phyloP scores from a whole-genome alignment of 768 basidiomycete species.

The Leccinum pellstonianum region DNA sequence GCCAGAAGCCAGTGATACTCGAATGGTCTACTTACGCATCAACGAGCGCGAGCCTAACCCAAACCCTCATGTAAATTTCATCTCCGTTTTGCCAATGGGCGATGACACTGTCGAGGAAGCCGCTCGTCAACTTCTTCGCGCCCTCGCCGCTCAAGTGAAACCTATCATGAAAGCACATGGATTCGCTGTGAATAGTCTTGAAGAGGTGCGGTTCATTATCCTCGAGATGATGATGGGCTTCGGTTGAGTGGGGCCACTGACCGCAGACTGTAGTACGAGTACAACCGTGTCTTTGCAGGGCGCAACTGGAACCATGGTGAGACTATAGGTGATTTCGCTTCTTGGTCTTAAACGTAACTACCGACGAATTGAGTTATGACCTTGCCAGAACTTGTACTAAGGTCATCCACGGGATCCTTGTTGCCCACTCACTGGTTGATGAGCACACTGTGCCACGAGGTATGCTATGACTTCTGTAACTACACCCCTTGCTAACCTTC shows the following conservation, averaged over 20 bases:
- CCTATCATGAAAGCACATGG: conserved; percentile 83
- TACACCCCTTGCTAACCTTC: conserved; percentile 8
- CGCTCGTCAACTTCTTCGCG: conserved; percentile 69
- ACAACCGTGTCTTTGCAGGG: conserved; percentile 75
- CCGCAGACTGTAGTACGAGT: conserved; percentile 57
- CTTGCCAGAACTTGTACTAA: conserved; percentile 67
- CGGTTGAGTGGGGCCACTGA: not conserved
- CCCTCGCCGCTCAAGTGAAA: conserved; percentile 79
- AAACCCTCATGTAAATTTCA: conserved; percentile 77
- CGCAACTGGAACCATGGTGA: conserved; percentile 87
- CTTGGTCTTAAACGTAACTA: not conserved
- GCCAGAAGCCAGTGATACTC: not conserved
- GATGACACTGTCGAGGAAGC: conserved; percentile 52
- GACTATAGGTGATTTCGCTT: conserved; percentile 54
- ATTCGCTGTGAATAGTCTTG: conserved; percentile 72
- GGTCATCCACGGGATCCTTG: conserved; percentile 59
- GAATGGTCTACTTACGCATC: conserved; percentile 68
- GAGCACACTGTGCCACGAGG: conserved; percentile 83
- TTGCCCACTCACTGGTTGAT: conserved; percentile 66
- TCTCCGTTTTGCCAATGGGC: conserved; percentile 49
- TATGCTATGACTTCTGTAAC: conserved; percentile 29
- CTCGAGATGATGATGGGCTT: not conserved
- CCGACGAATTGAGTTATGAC: not conserved
- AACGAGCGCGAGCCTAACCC: conserved; percentile 72
- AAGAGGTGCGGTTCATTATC: conserved; percentile 56